phyloP scores from a whole-genome alignment of 345 rosid species.

The Melaleuca alternifolia region DNA sequence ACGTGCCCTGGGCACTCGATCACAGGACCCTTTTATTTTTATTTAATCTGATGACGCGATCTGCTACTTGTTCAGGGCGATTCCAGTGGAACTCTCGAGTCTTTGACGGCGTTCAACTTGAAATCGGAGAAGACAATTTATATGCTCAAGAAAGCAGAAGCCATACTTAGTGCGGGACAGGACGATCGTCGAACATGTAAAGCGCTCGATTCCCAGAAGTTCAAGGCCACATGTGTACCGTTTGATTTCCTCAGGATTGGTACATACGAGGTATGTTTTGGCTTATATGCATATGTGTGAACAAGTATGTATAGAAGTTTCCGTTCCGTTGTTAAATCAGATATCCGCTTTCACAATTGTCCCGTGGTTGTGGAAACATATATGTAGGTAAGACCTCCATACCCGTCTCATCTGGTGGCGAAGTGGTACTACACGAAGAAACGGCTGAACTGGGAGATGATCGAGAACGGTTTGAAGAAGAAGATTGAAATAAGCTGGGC shows the following conservation, averaged over 20 bases:
- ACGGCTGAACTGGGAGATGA: neutral
- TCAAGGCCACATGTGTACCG: neutral
- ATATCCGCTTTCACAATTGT: neutral
- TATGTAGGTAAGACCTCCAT: neutral
- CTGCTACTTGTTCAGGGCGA: neutral
- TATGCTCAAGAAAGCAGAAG: neutral
- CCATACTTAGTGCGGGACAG: neutral
- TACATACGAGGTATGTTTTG: neutral
- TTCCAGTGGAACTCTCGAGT: neutral
- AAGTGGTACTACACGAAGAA: neutral
- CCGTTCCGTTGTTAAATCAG: neutral
- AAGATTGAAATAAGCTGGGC: neutral
- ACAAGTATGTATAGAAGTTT: neutral
- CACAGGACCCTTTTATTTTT: neutral
- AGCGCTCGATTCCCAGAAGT: neutral
- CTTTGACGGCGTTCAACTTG: neutral
- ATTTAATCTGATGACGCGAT: neutral
- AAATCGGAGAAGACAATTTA: neutral
- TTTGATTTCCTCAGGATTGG: neutral
- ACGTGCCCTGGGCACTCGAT: neutral
- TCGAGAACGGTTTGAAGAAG: neutral
- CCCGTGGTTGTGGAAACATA: neutral
- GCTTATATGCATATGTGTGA: neutral
- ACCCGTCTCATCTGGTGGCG: neutral
- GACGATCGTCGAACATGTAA: neutral